Evolutionary conservation across 345 rosid species (phyloP), one percentile per base, ranked within the genome.

Genomic region (Brassica cretica): DNA sequence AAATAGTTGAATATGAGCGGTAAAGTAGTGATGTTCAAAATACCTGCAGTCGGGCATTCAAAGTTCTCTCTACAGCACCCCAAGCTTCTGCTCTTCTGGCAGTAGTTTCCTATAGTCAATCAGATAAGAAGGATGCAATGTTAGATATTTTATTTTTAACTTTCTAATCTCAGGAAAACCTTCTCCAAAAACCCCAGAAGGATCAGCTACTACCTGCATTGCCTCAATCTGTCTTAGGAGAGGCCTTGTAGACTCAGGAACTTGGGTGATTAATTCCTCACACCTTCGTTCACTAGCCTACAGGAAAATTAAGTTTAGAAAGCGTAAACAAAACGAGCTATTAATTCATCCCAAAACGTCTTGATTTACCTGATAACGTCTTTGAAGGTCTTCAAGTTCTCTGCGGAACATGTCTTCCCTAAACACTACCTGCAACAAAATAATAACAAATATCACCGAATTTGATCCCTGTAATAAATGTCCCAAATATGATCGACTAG

Each of bases 241-340:
- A 78, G 99, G 99, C 86, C 98, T 88, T 25, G 99, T 96, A 69
- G 99, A 96, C 71, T 96, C 99, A 66, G 99, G 99, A 74, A 96
- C 99, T 85, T 91, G 99, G 35, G 91, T 88, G 61, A 96, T 84
- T 84, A 96, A 89, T 84, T 96, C 99, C 86, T 96, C 99, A 78
- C 98, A 93, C 37, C 98, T 95, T 1, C 99, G 94, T 79, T 96
- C 99, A 88, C 95, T 93, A 83, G 90, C 97, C 99, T 96, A 75
- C 30, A 82, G 61, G 72, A 78, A 25, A 73, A 30, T 70, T 71
- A 64, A 35, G 49, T 30, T 71, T 66, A 75, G 30, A 68, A 27
- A 80, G 35, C 55, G 67, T 70, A 55, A 69, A 16, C 44, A 66
- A 39, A 72, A 37, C 32, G 55, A 33, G 55, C 16, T 75, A 64